Evolutionary conservation across 495 filamentous ascomycete species (phyloP).

Genomic region (Penicillium alfredii): DNA sequence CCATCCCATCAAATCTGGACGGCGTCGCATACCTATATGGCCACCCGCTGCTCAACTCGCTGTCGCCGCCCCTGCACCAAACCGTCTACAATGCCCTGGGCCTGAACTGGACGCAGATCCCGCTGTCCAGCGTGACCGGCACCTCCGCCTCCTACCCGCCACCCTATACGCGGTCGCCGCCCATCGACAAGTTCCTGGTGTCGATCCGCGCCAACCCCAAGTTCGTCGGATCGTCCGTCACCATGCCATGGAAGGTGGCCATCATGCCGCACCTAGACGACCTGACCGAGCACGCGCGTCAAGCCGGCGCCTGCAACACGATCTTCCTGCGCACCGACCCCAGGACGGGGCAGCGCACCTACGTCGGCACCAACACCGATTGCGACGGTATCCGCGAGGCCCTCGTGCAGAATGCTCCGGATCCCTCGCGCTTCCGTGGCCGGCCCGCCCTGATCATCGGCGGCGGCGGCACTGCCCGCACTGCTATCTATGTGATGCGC

Average conservation of each 20-base stretch:
- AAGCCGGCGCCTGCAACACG: slow-evolving; percentile 69
- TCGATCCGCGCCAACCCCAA: slow-evolving; percentile 42
- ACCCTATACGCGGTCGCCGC: slow-evolving; percentile 33
- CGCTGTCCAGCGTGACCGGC: slow-evolving; percentile 36
- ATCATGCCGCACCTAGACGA: slow-evolving; percentile 64
- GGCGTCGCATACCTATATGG: slow-evolving; percentile 44
- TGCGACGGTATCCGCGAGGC: slow-evolving; percentile 66
- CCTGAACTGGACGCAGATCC: slow-evolving; percentile 58
- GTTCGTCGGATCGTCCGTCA: slow-evolving; percentile 61
- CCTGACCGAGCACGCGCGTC: slow-evolving; percentile 58
- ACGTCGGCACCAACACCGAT: slow-evolving; percentile 71
- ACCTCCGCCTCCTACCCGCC: slow-evolving; percentile 31
- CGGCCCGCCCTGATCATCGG: slow-evolving; percentile 58
- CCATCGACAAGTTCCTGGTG: slow-evolving; percentile 46
- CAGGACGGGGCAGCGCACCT: slow-evolving; percentile 32
- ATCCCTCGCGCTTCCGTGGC: slow-evolving; percentile 39
- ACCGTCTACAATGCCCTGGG: slow-evolving; percentile 54
- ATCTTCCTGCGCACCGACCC: slow-evolving; percentile 53
- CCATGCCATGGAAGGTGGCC: slow-evolving; percentile 69
- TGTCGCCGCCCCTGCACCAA: slow-evolving; percentile 63
- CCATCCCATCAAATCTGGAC: slow-evolving; percentile 30
- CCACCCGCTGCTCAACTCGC: slow-evolving; percentile 58
- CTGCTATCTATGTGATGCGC: slow-evolving; percentile 61
- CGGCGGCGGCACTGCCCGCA: slow-evolving; percentile 64
- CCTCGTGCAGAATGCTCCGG: slow-evolving; percentile 53